These are phyloP conservation scores for Pouteria campechiana DNA, from an alignment of 179 eudicot genomes.

Conservation along the genomic window DNA sequence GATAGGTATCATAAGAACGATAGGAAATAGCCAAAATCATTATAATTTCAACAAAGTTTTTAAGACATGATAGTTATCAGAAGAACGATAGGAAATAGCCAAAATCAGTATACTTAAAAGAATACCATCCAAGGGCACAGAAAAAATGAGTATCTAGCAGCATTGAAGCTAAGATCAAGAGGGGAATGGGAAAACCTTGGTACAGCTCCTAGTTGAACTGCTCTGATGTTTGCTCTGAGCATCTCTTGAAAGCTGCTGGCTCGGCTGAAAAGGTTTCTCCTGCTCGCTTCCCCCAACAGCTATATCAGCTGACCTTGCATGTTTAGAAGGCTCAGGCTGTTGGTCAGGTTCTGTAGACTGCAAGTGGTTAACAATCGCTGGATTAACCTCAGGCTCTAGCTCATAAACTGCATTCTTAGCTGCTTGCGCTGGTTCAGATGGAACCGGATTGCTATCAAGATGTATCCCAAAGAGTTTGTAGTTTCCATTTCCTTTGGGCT, in stretches of 20 bases:
- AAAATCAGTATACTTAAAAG: too few species aligned
- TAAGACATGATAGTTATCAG: too few species aligned
- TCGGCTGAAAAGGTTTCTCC: slow-evolving; percentile 27
- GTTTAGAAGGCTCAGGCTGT: slow-evolving; percentile 37
- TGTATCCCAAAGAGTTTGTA: slow-evolving; percentile 84
- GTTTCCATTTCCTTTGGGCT: slow-evolving; percentile 60
- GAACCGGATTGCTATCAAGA: slow-evolving; percentile 28
- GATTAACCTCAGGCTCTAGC: too few species aligned
- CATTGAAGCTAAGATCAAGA: background rate
- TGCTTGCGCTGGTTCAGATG: slow-evolving; percentile 18
- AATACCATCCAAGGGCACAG: too few species aligned
- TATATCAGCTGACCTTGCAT: slow-evolving; percentile 27
- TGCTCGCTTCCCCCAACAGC: slow-evolving; percentile 25
- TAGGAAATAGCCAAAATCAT: too few species aligned
- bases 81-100: too few species aligned
- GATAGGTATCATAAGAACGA: too few species aligned
- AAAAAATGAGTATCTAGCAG: background rate
- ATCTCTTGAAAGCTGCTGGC: slow-evolving; percentile 19
- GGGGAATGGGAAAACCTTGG: slow-evolving; percentile 36
- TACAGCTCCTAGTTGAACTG: slow-evolving; percentile 73
- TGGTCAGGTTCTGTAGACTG: slow-evolving; percentile 31
- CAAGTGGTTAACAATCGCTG: slow-evolving; percentile 18
- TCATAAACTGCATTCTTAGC: slow-evolving; percentile 15
- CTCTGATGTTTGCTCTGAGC: slow-evolving; percentile 41
- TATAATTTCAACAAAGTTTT: too few species aligned